phyloP scores from a whole-genome alignment of 805 yeast genomes.

The Schizosaccharomyces lindneri region DNA sequence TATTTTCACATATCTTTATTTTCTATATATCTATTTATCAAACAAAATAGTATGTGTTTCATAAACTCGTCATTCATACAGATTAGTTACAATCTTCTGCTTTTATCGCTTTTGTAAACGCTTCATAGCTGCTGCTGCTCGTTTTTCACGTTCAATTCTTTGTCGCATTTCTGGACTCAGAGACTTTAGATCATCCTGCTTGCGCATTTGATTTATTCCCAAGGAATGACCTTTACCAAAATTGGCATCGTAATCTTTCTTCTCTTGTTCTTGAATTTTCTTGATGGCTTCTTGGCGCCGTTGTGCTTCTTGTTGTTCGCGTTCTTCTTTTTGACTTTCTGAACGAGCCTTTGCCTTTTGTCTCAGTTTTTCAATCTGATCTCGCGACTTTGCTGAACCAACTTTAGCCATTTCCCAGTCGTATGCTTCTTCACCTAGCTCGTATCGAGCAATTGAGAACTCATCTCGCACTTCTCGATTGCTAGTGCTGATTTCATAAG shows the following conservation, averaged over 20 bases:
- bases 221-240: slow-evolving; percentile 7
- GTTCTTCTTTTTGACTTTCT: slow-evolving; percentile 8
- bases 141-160: slow-evolving; percentile 71
- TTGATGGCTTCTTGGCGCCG: slow-evolving; percentile 10
- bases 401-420: slow-evolving; percentile 51
- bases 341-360: slow-evolving; percentile 4
- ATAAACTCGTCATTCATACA: no score
- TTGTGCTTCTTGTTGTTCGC: slow-evolving; percentile 3
- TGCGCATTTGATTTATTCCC: slow-evolving; percentile 9
- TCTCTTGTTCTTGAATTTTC: slow-evolving; percentile 6
- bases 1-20: neutral
- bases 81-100: neutral
- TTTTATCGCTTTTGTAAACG: slow-evolving; percentile 15
- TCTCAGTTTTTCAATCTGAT: slow-evolving; percentile 11
- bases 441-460: slow-evolving; percentile 43
- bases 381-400: slow-evolving; percentile 23
- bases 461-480: slow-evolving; percentile 16
- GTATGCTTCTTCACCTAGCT: slow-evolving; percentile 40
- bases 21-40: no score
- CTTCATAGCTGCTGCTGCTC: slow-evolving; percentile 93
- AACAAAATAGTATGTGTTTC: no score
- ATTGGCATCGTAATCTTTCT: slow-evolving; percentile 6
- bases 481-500: slow-evolving; percentile 40
- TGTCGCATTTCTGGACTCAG: slow-evolving; percentile 49
- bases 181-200: slow-evolving; percentile 16